phyloP scores from a whole-genome alignment of 2,329 filamentous ascomycete species.

The Chrysosporium keratinophilum region DNA sequence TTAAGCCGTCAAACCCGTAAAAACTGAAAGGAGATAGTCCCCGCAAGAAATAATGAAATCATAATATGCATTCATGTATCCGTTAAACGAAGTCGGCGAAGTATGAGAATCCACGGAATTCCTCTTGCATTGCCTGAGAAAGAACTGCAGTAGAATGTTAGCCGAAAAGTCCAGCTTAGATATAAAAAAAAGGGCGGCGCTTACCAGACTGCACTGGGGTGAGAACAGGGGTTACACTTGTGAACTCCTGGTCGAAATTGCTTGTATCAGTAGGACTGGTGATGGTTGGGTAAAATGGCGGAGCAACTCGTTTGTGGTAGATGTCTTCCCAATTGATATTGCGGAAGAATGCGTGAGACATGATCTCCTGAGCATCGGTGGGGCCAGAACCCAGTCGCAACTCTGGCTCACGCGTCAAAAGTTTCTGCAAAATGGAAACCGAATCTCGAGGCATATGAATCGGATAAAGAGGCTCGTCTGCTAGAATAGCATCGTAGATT shows the following conservation, averaged over 20 bases:
- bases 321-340: slow-evolving; percentile 99
- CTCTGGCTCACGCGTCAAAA: slow-evolving; percentile 90
- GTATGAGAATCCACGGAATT: slow-evolving; percentile 98
- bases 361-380: slow-evolving; percentile 95
- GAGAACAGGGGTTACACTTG: slow-evolving; percentile 91
- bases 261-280: slow-evolving; percentile 94
- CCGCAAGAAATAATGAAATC: not conserved
- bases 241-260: slow-evolving; percentile 98
- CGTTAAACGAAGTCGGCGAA: slow-evolving; percentile 73
- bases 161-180: not conserved
- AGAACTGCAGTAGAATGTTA: slow-evolving; percentile 51
- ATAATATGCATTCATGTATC: not conserved
- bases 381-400: slow-evolving; percentile 85
- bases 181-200: slow-evolving; percentile 28
- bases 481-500: slow-evolving; percentile 96
- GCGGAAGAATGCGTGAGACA: slow-evolving; percentile 96
- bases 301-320: slow-evolving; percentile 82
- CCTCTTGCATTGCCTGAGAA: slow-evolving; percentile 97
- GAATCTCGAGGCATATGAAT: slow-evolving; percentile 98
- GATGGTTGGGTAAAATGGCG: slow-evolving; percentile 83
- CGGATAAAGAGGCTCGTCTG: slow-evolving; percentile 92
- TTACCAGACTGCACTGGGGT: slow-evolving; percentile 95
- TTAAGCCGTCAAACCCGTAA: slow-evolving; percentile 1
- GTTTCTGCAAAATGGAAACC: slow-evolving; percentile 93
- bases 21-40: not conserved